phyloP scores from a whole-genome alignment of 192 early-diverging fungal genomes.

The Linnemannia hyalina region DNA sequence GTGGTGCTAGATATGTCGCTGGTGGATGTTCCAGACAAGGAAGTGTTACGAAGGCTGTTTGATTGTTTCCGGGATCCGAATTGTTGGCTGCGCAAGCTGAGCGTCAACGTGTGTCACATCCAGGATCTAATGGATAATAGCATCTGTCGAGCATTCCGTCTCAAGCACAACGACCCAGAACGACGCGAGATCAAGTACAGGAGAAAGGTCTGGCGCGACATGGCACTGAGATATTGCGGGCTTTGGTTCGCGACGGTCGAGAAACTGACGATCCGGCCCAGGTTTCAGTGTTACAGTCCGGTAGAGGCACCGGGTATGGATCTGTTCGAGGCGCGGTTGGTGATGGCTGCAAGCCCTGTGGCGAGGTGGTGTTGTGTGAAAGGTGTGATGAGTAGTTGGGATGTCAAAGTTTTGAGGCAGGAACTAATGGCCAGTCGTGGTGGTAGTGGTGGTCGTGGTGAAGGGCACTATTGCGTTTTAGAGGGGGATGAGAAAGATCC shows the following conservation, averaged over 20 bases:
- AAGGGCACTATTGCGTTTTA: too few relatives aligned
- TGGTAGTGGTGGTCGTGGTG: too few relatives aligned
- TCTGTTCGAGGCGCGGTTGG: not conserved
- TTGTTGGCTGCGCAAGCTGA: not conserved
- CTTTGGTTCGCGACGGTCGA: not conserved
- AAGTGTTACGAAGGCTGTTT: not conserved
- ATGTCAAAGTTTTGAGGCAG: not conserved
- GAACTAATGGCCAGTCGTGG: not conserved
- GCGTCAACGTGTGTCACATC: not conserved
- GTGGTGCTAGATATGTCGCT: not conserved
- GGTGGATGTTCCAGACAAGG: not conserved
- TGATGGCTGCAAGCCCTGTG: not conserved
- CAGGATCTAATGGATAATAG: not conserved
- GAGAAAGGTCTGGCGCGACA: not conserved
- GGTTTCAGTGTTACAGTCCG: not conserved
- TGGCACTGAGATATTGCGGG: not conserved
- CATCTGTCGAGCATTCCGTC: not conserved
- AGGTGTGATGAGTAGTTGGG: not conserved
- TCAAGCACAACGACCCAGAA: not conserved
- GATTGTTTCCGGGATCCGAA: not conserved
- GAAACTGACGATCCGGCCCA: not conserved
- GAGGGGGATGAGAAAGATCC: too few relatives aligned
- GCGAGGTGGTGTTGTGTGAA: not conserved
- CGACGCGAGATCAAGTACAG: not conserved
- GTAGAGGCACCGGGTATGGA: not conserved